phyloP scores from a whole-genome alignment of 305 asterid species.

The Vinca major region DNA sequence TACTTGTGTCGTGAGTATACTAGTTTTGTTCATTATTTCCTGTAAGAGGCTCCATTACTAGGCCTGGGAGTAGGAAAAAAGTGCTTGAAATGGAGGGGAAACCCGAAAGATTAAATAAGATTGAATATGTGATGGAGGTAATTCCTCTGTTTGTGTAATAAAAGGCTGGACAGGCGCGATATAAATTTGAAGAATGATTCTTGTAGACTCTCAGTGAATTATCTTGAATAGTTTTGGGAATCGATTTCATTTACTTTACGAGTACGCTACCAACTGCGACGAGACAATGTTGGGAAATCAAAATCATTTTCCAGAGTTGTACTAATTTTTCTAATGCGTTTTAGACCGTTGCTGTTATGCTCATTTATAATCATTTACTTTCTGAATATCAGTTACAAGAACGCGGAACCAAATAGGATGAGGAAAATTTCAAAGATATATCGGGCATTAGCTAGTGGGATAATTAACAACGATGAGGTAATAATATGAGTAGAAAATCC shows the following conservation, averaged over 20 bases:
- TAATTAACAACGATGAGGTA: conserved; percentile 65
- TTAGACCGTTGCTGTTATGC: neutral
- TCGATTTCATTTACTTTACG: neutral
- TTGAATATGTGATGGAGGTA: neutral
- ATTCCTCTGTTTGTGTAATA: neutral
- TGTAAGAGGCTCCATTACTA: neutral
- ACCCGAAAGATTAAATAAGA: neutral
- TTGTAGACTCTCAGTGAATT: neutral
- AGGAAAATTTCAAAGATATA: conserved; percentile 74
- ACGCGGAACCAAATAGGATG: conserved; percentile 24
- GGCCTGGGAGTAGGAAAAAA: neutral
- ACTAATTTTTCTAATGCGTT: neutral
- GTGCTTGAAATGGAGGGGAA: neutral
- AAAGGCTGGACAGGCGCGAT: too few relatives aligned
- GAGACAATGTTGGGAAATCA: neutral
- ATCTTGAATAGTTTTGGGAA: neutral
- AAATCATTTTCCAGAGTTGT: neutral
- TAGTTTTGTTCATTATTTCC: neutral
- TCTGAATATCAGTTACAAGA: conserved; percentile 30
- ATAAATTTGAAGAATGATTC: neutral
- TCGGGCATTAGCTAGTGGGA: conserved; percentile 76
- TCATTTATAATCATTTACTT: neutral
- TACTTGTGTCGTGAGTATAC: neutral
- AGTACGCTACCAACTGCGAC: conserved; percentile 3
- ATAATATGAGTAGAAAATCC: conserved; percentile 7